These are phyloP conservation scores for Globisporangium ultimum DNA, from an alignment of 352 stramenopile genomes.

Conservation along the genomic window DNA sequence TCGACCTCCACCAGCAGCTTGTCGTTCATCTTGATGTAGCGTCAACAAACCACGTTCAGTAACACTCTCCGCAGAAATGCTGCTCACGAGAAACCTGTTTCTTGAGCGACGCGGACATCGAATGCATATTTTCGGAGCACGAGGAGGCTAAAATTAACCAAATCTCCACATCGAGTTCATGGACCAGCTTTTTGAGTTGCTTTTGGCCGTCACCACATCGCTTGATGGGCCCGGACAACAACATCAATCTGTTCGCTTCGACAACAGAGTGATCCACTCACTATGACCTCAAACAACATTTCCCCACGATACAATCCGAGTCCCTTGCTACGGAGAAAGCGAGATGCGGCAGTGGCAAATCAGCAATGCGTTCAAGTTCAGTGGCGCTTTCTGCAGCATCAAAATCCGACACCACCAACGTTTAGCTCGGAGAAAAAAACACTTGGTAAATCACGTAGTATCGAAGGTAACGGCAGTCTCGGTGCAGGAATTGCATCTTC, in stretches of 20 bases:
- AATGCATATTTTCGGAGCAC: too few relatives aligned
- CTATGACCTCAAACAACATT: slow-evolving; percentile 16
- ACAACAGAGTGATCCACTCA: background rate
- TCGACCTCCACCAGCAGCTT: background rate
- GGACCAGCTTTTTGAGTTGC: too few relatives aligned
- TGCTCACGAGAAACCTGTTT: background rate
- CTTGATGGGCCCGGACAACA: too few relatives aligned
- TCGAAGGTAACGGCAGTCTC: background rate
- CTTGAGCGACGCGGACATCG: too few relatives aligned
- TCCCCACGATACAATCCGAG: slow-evolving; percentile 19
- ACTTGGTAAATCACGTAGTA: background rate
- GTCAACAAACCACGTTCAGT: background rate
- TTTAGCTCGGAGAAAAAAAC: background rate
- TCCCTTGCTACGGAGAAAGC: slow-evolving; percentile 26
- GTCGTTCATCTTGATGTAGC: background rate
- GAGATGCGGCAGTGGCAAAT: slow-evolving; percentile 19
- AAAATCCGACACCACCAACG: slow-evolving; percentile 21
- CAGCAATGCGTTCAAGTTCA: slow-evolving; percentile 43
- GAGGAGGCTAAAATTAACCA: too few relatives aligned
- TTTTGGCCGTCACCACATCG: too few relatives aligned
- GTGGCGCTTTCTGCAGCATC: slow-evolving; percentile 51
- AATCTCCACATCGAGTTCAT: too few relatives aligned
- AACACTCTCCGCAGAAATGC: background rate
- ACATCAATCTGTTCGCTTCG: too few relatives aligned
- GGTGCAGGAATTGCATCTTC: background rate